Conservation (phyloP, 139 green algal species). For the Volvox reticuliferus region DNA sequence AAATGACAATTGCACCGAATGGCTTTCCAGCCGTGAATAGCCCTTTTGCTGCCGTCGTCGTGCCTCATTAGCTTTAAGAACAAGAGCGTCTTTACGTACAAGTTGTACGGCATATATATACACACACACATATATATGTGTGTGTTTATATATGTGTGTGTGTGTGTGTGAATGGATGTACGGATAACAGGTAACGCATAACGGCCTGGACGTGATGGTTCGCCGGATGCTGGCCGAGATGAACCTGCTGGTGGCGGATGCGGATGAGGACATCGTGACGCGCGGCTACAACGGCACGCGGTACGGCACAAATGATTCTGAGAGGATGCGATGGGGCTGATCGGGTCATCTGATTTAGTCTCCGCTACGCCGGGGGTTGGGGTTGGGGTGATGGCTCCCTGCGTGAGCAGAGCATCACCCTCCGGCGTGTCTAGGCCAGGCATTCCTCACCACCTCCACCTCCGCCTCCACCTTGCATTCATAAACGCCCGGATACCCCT, state of each 20-base stretch:
- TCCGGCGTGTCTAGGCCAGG: no score
- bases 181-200: slow-evolving; percentile 32
- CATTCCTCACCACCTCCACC: not conserved
- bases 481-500: not conserved
- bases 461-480: not conserved
- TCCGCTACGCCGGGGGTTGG: no score
- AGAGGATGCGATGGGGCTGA: no score
- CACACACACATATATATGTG: no score
- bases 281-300: slow-evolving; percentile 19
- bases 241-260: slow-evolving; percentile 15
- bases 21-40: no score
- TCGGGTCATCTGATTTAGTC: no score
- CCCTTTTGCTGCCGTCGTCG: no score
- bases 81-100: not conserved
- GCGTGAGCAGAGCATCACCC: no score
- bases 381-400: no score
- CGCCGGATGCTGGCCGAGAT: slow-evolving; percentile 36
- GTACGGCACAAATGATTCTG: not conserved
- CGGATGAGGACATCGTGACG: not conserved
- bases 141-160: not conserved
- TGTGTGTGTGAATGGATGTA: not conserved
- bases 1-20: no score
- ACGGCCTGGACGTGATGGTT: slow-evolving; percentile 44
- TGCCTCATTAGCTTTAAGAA: no score
- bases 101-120: not conserved